phyloP scores from a whole-genome alignment of 495 filamentous ascomycete species.

The Talaromyces stipitatus region DNA sequence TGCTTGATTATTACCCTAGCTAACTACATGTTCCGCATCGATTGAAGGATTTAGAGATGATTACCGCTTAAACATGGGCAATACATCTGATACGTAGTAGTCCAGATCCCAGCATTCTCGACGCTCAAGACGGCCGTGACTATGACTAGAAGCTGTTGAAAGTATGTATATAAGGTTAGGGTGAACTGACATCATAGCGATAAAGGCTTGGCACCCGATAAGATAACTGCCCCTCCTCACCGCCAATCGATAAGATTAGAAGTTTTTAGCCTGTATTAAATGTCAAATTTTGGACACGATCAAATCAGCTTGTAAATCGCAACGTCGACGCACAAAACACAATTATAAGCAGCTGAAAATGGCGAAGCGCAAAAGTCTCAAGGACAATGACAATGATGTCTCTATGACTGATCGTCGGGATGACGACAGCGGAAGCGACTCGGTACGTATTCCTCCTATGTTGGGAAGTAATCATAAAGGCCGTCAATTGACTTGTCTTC shows the following conservation, averaged over 20 bases:
- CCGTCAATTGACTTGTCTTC: neutral
- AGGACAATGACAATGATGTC: slow-evolving; percentile 32
- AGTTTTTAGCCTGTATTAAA: neutral
- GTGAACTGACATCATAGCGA: neutral
- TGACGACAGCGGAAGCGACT: slow-evolving; percentile 32
- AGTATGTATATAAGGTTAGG: too few species aligned
- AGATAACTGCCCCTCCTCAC: neutral
- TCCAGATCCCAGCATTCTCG: neutral
- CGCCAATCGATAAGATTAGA: slow-evolving; percentile 1
- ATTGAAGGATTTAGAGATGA: too few species aligned
- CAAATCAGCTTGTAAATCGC: neutral
- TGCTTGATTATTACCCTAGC: neutral
- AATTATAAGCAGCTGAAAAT: slow-evolving; percentile 28
- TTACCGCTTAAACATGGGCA: too few species aligned
- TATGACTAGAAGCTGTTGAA: too few species aligned
- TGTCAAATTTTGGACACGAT: neutral
- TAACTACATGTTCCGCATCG: too few species aligned
- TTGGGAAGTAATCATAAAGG: neutral
- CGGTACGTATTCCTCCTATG: slow-evolving; percentile 20
- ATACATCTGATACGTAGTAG: too few species aligned
- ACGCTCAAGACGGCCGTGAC: too few species aligned
- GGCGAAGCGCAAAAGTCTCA: slow-evolving; percentile 44
- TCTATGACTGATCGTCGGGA: slow-evolving; percentile 32
- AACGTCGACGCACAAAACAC: neutral
- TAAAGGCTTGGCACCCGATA: neutral